Conservation (phyloP, 225 moss, liverwort and hornwort genomes). For the Marchantia polymorpha region DNA sequence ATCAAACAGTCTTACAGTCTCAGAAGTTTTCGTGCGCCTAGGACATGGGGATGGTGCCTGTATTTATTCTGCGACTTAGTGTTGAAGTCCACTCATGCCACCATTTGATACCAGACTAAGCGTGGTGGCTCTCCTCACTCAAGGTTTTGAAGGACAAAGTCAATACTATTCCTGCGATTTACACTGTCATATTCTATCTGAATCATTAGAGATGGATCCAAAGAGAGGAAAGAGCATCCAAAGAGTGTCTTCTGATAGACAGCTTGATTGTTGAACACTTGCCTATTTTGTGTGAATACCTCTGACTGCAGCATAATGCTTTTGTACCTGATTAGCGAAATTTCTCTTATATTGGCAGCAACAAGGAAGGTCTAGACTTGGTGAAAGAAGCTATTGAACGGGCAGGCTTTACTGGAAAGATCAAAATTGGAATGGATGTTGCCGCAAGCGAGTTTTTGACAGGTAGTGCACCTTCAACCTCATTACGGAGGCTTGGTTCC, state of each 20-base stretch:
- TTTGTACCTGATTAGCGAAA: background rate
- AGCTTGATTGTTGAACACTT: background rate
- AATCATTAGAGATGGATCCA: background rate
- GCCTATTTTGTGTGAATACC: background rate
- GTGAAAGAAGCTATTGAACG: slow-evolving; percentile 95
- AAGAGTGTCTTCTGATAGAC: background rate
- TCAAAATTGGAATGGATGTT: slow-evolving; percentile 98
- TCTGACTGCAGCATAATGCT: background rate
- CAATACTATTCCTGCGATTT: background rate
- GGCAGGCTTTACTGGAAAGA: slow-evolving; percentile 86
- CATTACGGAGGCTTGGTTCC: background rate
- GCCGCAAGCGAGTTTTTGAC: slow-evolving; percentile 96
- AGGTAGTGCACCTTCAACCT: slow-evolving; percentile 11
- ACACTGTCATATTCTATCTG: background rate
- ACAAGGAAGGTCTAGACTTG: slow-evolving; percentile 86
- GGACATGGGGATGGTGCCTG: background rate
- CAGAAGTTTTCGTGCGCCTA: background rate
- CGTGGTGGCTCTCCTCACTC: background rate
- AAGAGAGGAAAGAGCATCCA: background rate
- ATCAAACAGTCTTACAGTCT: background rate
- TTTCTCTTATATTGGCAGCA: slow-evolving; percentile 49
- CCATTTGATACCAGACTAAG: background rate
- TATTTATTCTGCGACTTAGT: background rate
- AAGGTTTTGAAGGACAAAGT: background rate
- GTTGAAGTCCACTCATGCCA: background rate